phyloP scores from a whole-genome alignment of 139 green algal genomes.

The Nannochloris sp. region DNA sequence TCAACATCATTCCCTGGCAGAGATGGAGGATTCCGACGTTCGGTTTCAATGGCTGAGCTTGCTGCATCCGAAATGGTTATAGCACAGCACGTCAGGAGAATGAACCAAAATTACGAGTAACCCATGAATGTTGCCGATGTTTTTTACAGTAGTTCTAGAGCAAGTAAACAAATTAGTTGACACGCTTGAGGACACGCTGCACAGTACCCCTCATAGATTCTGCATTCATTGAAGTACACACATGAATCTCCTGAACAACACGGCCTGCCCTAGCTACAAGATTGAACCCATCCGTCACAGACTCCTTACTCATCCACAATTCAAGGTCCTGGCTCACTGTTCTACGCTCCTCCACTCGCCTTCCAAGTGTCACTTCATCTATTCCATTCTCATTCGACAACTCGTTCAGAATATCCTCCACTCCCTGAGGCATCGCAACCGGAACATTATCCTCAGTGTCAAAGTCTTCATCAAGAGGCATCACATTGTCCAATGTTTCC shows the following conservation, averaged over 20 bases:
- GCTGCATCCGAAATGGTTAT: slow-evolving; percentile 22
- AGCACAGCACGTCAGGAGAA: slow-evolving; percentile 6
- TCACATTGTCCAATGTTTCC: slow-evolving; percentile 41
- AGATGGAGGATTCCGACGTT: slow-evolving; percentile 2
- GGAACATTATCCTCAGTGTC: slow-evolving; percentile 9
- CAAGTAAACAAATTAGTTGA: slow-evolving; percentile 10
- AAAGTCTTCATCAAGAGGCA: slow-evolving; percentile 24
- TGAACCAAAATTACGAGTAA: background rate
- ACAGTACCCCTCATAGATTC: slow-evolving; percentile 30
- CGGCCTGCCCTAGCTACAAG: slow-evolving; percentile 39
- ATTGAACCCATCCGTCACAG: slow-evolving; percentile 33
- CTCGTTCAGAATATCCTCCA: slow-evolving; percentile 34
- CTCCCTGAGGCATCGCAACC: slow-evolving; percentile 17
- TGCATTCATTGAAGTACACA: slow-evolving; percentile 24
- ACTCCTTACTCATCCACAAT: slow-evolving; percentile 41
- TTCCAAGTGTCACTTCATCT: slow-evolving; percentile 27
- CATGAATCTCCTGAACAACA: slow-evolving; percentile 43
- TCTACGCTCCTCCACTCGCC: slow-evolving; percentile 31
- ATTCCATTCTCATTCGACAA: slow-evolving; percentile 32
- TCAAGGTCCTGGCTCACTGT: slow-evolving; percentile 51
- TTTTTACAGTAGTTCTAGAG: background rate
- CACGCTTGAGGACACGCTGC: slow-evolving; percentile 34
- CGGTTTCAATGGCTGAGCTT: slow-evolving; percentile 23
- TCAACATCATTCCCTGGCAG: background rate
- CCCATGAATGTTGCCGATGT: background rate